These are phyloP conservation scores for Phytophthora hibernalis DNA, from an alignment of 352 stramenopile genomes.

Conservation along the genomic window DNA sequence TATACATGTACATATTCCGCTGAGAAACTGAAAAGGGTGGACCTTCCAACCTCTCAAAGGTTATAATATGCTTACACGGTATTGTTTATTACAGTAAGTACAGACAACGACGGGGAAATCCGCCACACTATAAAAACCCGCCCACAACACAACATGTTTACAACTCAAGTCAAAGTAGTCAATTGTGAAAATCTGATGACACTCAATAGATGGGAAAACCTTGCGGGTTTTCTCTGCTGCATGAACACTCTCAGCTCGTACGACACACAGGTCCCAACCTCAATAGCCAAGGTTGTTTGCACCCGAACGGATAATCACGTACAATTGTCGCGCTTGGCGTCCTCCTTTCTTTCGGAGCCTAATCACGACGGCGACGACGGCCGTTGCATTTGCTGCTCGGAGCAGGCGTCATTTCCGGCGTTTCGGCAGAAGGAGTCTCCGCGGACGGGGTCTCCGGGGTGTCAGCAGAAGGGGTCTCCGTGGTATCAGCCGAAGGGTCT, in stretches of 20 bases:
- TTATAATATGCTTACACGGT: too few relatives aligned
- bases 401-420: slow-evolving; percentile 23
- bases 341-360: slow-evolving; percentile 28
- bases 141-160: too few relatives aligned
- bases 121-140: too few relatives aligned
- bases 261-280: slow-evolving; percentile 14
- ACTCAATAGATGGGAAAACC: slow-evolving; percentile 31
- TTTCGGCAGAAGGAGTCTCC: slow-evolving; percentile 12
- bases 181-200: slow-evolving; percentile 30
- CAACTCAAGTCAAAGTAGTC: too few relatives aligned
- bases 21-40: too few relatives aligned
- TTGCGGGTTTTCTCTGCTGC: slow-evolving; percentile 11
- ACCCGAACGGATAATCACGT: slow-evolving; percentile 26
- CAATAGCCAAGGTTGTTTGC: neutral
- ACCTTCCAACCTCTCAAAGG: too few relatives aligned
- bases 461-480: slow-evolving; percentile 6
- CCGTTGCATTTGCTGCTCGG: slow-evolving; percentile 36
- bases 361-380: slow-evolving; percentile 19
- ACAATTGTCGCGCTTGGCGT: slow-evolving; percentile 13
- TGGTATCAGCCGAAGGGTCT: too few relatives aligned
- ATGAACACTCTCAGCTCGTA: slow-evolving; percentile 18
- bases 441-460: slow-evolving; percentile 8
- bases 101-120: too few relatives aligned
- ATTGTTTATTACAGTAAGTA: too few relatives aligned
- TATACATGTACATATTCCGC: too few relatives aligned